Evolutionary conservation across 2,329 filamentous ascomycete genomes (phyloP).

Genomic region (Graphilbum fragrans): DNA sequence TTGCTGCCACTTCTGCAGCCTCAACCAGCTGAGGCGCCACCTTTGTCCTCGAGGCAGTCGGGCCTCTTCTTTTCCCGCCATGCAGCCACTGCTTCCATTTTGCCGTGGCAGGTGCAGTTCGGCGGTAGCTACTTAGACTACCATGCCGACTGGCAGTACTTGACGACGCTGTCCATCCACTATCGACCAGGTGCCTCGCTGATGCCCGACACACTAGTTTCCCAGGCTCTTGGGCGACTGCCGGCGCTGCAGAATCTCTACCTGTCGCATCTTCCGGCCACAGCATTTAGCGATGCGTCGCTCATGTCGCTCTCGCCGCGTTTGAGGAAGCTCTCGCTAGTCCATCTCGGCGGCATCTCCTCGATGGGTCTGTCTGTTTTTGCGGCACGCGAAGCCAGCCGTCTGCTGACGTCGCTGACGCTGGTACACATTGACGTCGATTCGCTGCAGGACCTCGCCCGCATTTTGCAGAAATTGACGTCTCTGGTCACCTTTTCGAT

Average conservation of each 20-base stretch:
- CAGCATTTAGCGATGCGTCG: conserved; percentile 43
- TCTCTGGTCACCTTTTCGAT: conserved; percentile 37
- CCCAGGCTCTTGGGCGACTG: conserved; percentile 34
- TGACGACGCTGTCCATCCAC: conserved; percentile 46
- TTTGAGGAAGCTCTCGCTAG: conserved; percentile 43
- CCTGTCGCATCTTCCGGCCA: conserved; percentile 41
- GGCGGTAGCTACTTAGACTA: conserved; percentile 20
- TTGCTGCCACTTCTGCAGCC: background rate
- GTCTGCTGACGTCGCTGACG: conserved; percentile 37
- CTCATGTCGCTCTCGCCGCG: conserved; percentile 41
- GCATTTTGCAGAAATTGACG: conserved; percentile 44
- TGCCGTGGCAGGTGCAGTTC: background rate
- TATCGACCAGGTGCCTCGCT: conserved; percentile 43
- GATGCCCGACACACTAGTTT: conserved; percentile 38
- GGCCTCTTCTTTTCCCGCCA: background rate
- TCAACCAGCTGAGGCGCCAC: conserved; percentile 1
- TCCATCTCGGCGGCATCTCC: conserved; percentile 43
- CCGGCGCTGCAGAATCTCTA: conserved; percentile 46
- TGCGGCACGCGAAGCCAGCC: no score
- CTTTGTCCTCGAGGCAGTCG: conserved; percentile 1
- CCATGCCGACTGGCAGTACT: conserved; percentile 42
- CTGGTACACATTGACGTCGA: conserved; percentile 44
- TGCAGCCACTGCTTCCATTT: conserved; percentile 5
- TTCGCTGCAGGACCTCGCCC: conserved; percentile 42
- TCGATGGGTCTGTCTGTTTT: conserved; percentile 44